Evolutionary conservation across 306 rosid genomes (phyloP), one percentile per base, ranked within the genome.

Genomic region (Quercus alba): DNA sequence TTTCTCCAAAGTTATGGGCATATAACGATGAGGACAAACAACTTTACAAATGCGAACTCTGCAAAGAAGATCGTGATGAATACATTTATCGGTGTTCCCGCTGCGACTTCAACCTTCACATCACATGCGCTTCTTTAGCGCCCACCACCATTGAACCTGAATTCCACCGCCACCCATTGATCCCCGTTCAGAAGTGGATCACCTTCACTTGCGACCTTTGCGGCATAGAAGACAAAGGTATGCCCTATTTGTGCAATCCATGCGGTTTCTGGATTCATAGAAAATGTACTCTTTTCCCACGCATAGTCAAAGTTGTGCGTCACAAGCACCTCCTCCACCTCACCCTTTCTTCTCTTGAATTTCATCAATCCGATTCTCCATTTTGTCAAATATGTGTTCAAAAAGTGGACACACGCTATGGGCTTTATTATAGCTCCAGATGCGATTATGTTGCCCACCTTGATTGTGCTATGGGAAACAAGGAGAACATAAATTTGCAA

Each of bases 51-150:
- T 33, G 38, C 38, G 0, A 0, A 5, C 38, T 35, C 41, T 35
- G 41, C 8, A 35, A 35, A 0, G 41, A 35, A 6, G 5, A 0
- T 33, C 1, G 2, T 0, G 0, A 1, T 1, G 0, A 5, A 35
- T 35, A 35, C 41, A 35, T 8, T 35, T 5, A 35, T 35, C 8
- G 41, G 0, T 35, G 41, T 35, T 35, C 0, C 8, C 41, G 41
- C 2, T 35, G 41, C 8, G 8, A 35, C 8, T 6, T 35, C 2
- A 35, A 35, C 8, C 41, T 35, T 35, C 41, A 35, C 41, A 1
- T 35, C 8, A 35, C 0, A 35, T 35, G 41, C 1, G 8, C 8
- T 35, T 1, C 0, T 35, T 0, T 35, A 6, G 1, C 0, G 0
- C 5, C 25, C 25, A 6, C 8, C 7, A 5, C 7, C 0, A 0